These are phyloP conservation scores for Microbotryum lychnidis-dioicae DNA, from an alignment of 1,284 basidiomycete species.

Conservation along the genomic window DNA sequence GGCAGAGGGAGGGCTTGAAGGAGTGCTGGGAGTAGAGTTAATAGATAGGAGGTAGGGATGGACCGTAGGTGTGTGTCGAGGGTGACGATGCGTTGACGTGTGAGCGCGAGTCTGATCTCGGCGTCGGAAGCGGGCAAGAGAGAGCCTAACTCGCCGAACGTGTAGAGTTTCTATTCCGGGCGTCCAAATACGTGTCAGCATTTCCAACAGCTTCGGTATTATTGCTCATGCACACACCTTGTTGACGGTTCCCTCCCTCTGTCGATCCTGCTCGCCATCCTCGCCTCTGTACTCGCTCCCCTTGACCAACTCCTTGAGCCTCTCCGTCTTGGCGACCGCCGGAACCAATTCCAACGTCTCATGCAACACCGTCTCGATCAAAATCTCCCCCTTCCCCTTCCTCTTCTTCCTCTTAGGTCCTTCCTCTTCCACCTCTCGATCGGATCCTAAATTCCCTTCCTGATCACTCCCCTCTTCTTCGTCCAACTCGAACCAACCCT, in stretches of 20 bases:
- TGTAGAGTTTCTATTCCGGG: not conserved
- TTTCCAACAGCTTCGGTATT: no score
- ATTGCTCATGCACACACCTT: no score
- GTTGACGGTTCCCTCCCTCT: not conserved
- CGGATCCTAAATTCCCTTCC: slow-evolving; percentile 8
- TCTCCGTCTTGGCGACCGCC: slow-evolving; percentile 26
- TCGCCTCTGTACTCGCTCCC: slow-evolving; percentile 21
- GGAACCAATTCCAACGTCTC: slow-evolving; percentile 34
- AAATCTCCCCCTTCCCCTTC: slow-evolving; percentile 5
- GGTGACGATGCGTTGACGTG: slow-evolving; percentile 10
- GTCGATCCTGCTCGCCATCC: not conserved
- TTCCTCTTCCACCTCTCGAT: slow-evolving; percentile 29
- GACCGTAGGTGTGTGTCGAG: slow-evolving; percentile 51
- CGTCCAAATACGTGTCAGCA: no score
- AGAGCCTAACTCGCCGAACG: slow-evolving; percentile 13
- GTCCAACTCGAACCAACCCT: not conserved
- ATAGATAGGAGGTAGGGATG: slow-evolving; percentile 57
- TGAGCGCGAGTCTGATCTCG: slow-evolving; percentile 16
- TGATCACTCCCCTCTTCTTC: slow-evolving; percentile 20
- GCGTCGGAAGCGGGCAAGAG: slow-evolving; percentile 25
- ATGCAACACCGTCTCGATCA: slow-evolving; percentile 30
- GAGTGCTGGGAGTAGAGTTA: slow-evolving; percentile 60
- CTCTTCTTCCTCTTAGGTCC: slow-evolving; percentile 1
- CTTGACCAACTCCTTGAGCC: slow-evolving; percentile 14
- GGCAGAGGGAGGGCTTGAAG: slow-evolving; percentile 50